A percentile compares a stretch with the other conserved stretches of the same genome.
These are phyloP conservation scores for Naematelia encephala DNA, from an alignment of 768 basidiomycete species.

Conservation along the genomic window DNA sequence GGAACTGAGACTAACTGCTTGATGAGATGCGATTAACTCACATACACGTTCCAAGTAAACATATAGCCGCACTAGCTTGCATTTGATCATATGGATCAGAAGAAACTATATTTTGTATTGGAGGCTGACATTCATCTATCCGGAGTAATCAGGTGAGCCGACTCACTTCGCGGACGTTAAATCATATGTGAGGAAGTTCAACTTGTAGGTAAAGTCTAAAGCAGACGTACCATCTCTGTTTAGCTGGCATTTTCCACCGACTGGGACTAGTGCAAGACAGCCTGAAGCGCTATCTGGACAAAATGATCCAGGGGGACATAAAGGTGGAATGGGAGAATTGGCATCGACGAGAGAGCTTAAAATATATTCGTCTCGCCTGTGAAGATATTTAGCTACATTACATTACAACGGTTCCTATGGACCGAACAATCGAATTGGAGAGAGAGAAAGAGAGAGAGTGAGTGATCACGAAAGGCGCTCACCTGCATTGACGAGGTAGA, in stretches of 20 bases:
- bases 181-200: background rate
- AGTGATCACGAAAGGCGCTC: too few species aligned
- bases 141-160: too few species aligned
- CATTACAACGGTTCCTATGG: too few species aligned
- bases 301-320: conserved; percentile 20
- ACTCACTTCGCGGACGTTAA: too few species aligned
- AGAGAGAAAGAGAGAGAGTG: too few species aligned
- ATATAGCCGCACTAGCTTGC: conserved; percentile 16
- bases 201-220: conserved; percentile 1
- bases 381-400: too few species aligned
- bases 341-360: conserved; percentile 19
- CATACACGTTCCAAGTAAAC: conserved; percentile 27
- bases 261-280: conserved; percentile 18
- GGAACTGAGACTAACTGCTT: too few species aligned
- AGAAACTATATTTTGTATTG: conserved; percentile 8
- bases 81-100: conserved; percentile 12
- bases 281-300: conserved; percentile 33
- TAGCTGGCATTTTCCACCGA: conserved; percentile 27
- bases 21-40: too few species aligned
- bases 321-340: conserved; percentile 13
- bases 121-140: conserved; percentile 28
- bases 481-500: conserved; percentile 31
- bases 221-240: conserved; percentile 30
- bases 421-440: too few species aligned
- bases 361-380: conserved; percentile 26